Conservation (phyloP, 139 green algal species). For the Tetradesmus lagerheimii region DNA sequence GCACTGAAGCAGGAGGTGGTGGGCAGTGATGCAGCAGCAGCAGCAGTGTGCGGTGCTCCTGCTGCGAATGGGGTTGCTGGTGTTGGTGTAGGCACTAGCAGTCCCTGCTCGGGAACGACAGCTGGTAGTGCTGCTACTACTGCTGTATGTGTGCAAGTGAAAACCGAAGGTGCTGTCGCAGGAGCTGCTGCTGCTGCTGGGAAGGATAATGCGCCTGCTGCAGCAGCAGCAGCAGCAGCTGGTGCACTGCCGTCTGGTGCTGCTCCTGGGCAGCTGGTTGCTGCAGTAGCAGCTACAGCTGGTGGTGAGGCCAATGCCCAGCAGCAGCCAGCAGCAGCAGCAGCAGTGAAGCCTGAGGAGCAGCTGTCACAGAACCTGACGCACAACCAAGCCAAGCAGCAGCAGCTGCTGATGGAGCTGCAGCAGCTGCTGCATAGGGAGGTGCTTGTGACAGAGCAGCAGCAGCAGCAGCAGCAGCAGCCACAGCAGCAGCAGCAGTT, state of each 20-base stretch:
- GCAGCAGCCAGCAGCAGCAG: neutral
- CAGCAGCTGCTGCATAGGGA: neutral
- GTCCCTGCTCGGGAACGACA: neutral
- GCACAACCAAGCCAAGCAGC: neutral
- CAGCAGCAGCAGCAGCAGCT: slow-evolving; percentile 9
- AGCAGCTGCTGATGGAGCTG: neutral
- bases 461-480: neutral
- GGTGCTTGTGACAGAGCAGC: neutral
- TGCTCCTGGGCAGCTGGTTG: neutral
- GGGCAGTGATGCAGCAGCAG: neutral
- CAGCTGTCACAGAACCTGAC: neutral
- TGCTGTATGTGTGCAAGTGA: neutral
- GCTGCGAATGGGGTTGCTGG: neutral
- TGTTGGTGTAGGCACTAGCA: neutral
- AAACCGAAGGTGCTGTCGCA: neutral
- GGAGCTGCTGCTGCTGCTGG: neutral
- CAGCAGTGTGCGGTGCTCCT: neutral
- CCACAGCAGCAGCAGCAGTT: neutral
- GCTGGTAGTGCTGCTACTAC: neutral
- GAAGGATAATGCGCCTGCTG: neutral
- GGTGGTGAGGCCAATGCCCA: neutral
- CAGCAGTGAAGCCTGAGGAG: slow-evolving; percentile 19
- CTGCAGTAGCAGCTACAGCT: neutral
- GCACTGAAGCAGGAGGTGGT: neutral
- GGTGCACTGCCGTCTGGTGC: neutral